Evolutionary conservation across 371 early-diverging fungal species (phyloP), one percentile per base, ranked within the genome.

Genomic region (Lichtheimia ornata): DNA sequence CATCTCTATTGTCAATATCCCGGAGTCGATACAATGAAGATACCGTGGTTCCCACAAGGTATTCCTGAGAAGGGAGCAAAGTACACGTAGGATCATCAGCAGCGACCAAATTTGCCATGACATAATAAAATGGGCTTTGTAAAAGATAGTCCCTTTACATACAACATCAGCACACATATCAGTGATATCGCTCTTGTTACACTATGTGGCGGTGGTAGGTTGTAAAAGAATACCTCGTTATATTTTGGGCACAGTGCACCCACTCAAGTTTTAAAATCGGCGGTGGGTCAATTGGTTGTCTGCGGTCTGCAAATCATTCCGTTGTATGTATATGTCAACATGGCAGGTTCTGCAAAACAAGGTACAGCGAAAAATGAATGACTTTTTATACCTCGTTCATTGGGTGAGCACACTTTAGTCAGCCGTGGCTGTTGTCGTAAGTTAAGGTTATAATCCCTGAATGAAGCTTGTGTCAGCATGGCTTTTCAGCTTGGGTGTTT

Each of bases 1-100:
- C 97, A 53, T 95, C 94, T 67, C 35, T 64, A 59, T 81, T 77
- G 56, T 81, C 77, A 17, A 76, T 54, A 59, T 81, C 74, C n/a
- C 76, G 64, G n/a, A 81, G 58, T 50, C 76, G 66, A 56, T 77
- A 66, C 3, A 76, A 60, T n/a, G 81, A 81, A 4, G 77, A 77
- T 12, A 77, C 74, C 0, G 76, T 72, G 3, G 76, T 55, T n/a
- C 81, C 81, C 6, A 74, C 69, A 9, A 79, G 50, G 47, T 71
- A 72, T 17, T 74, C 70, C 53, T 67, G 60, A 4, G 67, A 51
- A 9, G 70, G 64, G 12, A 70, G 50, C 12, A 58, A 51, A 25
- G 57, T 12, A 27, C 58, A 57, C 15, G 50, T 54, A 45, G 57
- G 49, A 15, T 61, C 56, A 43, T 67, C 56, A 47, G 60, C 67